These are phyloP conservation scores for Podospora conica DNA, from an alignment of 495 filamentous ascomycete species.

Conservation along the genomic window DNA sequence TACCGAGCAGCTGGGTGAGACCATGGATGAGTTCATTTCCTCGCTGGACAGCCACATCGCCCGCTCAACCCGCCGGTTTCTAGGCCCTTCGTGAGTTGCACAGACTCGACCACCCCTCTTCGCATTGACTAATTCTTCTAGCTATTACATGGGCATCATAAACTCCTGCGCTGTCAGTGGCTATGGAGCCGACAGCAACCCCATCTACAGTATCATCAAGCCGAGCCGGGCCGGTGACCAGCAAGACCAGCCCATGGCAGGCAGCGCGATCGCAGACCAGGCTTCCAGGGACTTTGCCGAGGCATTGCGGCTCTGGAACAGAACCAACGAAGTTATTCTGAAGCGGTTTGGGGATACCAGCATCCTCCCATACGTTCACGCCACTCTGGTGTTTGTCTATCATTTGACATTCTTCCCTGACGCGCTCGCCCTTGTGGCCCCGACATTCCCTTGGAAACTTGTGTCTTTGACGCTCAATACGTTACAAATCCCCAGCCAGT, in stretches of 20 bases:
- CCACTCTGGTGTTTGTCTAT: constrained; percentile 63
- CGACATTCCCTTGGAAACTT: constrained; percentile 58
- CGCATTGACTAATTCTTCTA: constrained; percentile 20
- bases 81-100: constrained; percentile 50
- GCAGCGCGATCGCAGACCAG: constrained; percentile 11
- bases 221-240: constrained; percentile 10
- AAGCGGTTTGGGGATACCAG: constrained; percentile 56
- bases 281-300: constrained; percentile 20
- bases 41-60: constrained; percentile 55
- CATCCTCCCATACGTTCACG: constrained; percentile 60
- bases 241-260: constrained; percentile 17
- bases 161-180: constrained; percentile 36
- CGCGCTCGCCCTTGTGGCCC: constrained; percentile 40
- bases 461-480: constrained; percentile 62
- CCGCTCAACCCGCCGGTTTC: constrained; percentile 52
- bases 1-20: constrained; percentile 40
- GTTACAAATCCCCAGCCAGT: constrained; percentile 41
- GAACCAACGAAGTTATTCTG: constrained; percentile 48
- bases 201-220: constrained; percentile 28
- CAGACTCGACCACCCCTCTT: background rate
- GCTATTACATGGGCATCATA: constrained; percentile 54
- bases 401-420: constrained; percentile 47
- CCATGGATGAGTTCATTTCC: constrained; percentile 46
- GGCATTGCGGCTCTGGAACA: constrained; percentile 24
- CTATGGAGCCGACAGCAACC: constrained; percentile 35